A percentile compares a stretch with the other conserved stretches of the same genome.
Conservation (phyloP, 73 alveolate species). For the Paramecium biaurelia region DNA sequence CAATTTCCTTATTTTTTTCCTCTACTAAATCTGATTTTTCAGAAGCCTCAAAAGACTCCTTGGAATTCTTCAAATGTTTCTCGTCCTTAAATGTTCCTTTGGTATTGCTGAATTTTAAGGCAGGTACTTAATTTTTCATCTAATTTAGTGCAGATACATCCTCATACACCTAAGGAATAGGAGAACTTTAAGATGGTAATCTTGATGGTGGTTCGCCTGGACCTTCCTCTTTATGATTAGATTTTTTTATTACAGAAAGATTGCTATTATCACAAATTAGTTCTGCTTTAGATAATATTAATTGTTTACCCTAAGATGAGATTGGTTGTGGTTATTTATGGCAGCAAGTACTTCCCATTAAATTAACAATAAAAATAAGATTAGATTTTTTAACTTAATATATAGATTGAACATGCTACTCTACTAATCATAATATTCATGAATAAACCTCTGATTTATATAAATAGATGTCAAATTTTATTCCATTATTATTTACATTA, state of each 20-base stretch:
- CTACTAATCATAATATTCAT: not conserved
- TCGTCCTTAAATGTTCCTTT: not conserved
- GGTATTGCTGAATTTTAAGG: slow-evolving; percentile 29
- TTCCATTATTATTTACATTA: not conserved
- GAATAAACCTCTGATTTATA: not conserved
- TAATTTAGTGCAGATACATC: not conserved
- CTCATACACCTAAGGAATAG: not conserved
- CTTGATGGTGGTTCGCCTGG: not conserved
- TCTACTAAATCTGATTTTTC: not conserved
- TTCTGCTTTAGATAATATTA: not conserved
- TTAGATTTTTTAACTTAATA: not conserved
- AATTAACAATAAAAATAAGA: not conserved
- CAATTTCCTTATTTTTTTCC: not conserved
- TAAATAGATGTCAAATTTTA: not conserved
- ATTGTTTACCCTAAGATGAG: not conserved
- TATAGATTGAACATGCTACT: not conserved
- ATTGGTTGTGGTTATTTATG: not conserved
- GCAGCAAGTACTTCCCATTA: slow-evolving; percentile 43
- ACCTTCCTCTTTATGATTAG: not conserved
- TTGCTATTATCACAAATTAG: not conserved
- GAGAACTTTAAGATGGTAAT: not conserved
- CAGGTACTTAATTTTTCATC: not conserved
- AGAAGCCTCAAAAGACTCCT: not conserved
- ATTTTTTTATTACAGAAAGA: not conserved
- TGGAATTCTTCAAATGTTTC: not conserved